These are phyloP conservation scores for Pseudonectria buxi DNA, from an alignment of 2,329 filamentous ascomycete genomes.

Conservation along the genomic window DNA sequence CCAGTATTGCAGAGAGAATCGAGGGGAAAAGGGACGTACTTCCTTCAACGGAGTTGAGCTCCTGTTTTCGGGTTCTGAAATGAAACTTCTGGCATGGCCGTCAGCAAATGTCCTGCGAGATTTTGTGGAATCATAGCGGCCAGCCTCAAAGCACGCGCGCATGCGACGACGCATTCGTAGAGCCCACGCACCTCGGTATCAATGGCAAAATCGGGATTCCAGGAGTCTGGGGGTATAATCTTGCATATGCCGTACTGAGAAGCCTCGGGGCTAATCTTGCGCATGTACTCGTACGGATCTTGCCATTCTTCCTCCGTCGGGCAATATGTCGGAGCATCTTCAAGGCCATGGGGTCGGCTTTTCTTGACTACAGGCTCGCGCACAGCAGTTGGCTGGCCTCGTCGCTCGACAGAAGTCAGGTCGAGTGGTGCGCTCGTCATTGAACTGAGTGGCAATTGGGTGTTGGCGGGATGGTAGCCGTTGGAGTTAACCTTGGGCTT, in stretches of 20 bases:
- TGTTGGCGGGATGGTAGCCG: constrained; percentile 45
- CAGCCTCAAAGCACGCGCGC: neutral
- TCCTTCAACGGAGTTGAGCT: constrained; percentile 96
- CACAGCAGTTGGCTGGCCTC: constrained; percentile 71
- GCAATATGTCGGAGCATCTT: constrained; percentile 83
- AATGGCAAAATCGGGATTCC: constrained; percentile 93
- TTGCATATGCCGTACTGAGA: constrained; percentile 88
- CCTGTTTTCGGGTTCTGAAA: constrained; percentile 91
- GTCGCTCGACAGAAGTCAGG: constrained; percentile 82
- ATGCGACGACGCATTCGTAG: constrained; percentile 3
- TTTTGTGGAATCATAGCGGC: neutral
- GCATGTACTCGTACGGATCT: constrained; percentile 88
- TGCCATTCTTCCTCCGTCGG: constrained; percentile 92
- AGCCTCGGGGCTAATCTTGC: constrained; percentile 82
- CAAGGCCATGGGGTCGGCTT: constrained; percentile 73
- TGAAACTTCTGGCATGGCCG: constrained; percentile 68
- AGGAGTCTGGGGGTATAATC: constrained; percentile 85
- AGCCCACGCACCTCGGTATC: constrained; percentile 71
- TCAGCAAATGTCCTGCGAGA: constrained; percentile 9
- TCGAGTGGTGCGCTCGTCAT: constrained; percentile 63
- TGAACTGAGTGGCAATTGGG: constrained; percentile 47
- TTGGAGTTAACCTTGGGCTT: constrained; percentile 49
- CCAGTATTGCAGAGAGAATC: constrained; percentile 1
- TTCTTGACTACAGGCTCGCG: constrained; percentile 72
- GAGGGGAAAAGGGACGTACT: constrained; percentile 57